Evolutionary conservation across 1,139 yeast genomes (phyloP).

Genomic region (Suhomyces maxii): DNA sequence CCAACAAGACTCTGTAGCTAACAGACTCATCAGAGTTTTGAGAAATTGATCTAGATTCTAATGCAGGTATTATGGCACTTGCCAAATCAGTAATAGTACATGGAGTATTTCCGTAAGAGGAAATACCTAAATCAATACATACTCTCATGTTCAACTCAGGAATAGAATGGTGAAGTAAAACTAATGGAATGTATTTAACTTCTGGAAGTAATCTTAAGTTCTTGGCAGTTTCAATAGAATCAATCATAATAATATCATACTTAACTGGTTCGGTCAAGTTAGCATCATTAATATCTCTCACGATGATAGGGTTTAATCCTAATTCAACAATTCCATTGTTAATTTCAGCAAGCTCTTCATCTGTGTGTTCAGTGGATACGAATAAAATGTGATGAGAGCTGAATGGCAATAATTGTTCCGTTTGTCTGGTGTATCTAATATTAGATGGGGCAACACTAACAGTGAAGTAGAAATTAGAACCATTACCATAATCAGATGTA

Average conservation of each 20-base stretch:
- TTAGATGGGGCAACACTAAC: constrained; percentile 75
- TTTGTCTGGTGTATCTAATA: constrained; percentile 60
- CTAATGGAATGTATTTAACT: constrained; percentile 80
- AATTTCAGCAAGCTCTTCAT: constrained; percentile 49
- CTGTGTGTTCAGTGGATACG: constrained; percentile 64
- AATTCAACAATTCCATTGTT: constrained; percentile 40
- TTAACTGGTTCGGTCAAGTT: constrained; percentile 55
- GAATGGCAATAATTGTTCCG: constrained; percentile 74
- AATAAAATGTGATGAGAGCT: constrained; percentile 67
- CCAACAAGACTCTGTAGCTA: constrained; percentile 71
- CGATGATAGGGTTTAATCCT: constrained; percentile 52
- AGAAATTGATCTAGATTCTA: constrained; percentile 79
- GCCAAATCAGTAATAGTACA: constrained; percentile 81
- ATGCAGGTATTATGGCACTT: constrained; percentile 78
- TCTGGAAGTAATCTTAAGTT: constrained; percentile 66
- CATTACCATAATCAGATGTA: constrained; percentile 75
- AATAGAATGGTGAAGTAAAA: constrained; percentile 70
- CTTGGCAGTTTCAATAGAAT: constrained; percentile 72
- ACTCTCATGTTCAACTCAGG: constrained; percentile 79
- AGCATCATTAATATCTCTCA: constrained; percentile 51
- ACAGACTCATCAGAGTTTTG: constrained; percentile 77
- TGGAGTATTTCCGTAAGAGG: constrained; percentile 86
- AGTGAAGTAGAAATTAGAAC: constrained; percentile 80
- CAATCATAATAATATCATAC: constrained; percentile 80
- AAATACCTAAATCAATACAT: constrained; percentile 82